Evolutionary conservation across 495 filamentous ascomycete genomes (phyloP), one percentile per base, ranked within the genome.

Genomic region (Xylaria palmicola): DNA sequence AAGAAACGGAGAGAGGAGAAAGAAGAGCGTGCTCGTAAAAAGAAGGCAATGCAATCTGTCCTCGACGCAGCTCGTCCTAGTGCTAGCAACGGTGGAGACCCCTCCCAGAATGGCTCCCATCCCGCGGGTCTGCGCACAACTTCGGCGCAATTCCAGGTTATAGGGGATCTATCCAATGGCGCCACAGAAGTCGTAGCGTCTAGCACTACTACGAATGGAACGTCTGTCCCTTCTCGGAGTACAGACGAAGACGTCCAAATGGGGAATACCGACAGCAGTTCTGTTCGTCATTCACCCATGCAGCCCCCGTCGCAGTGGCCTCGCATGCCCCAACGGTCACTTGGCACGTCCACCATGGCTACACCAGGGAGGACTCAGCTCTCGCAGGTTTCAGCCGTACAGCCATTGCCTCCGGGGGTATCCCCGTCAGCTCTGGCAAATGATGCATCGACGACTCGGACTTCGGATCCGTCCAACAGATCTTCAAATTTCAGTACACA

Each of bases 371-470:
- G 68, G 17, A 76, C 76, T 8, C 77, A 77, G 44, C 49, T 81
- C 2, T 85, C 90, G 4, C 92, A 97, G 72, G 79, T 81, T 40
- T 90, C 88, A 7, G 85, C 83, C 0, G 79, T 92, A 50, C 92
- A 90, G 4, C 83, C 88, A 22, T 81, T 97, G 70, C 86, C 88
- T 9, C 84, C 85, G 8, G 89, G 89, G 13, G 88, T 92, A 32
- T 87, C 92, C 51, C 85, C 89, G 4, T 85, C 81, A 3, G 89
- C 90, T 44, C 86, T 93, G 61, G 74, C 83, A 27, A 97, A 96
- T 65, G 89, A 92, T 65, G 92, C 92, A 4, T 96, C 92, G 7
- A 94, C 91, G 0, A 92, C 90, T n/a, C 89, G 89, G 40, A 91
- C 88, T 4, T 79, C 79, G 19, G 85, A 88, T 37, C 86, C 90